phyloP scores from a whole-genome alignment of 495 filamentous ascomycete species.

The Penicillium robsamsonii region DNA sequence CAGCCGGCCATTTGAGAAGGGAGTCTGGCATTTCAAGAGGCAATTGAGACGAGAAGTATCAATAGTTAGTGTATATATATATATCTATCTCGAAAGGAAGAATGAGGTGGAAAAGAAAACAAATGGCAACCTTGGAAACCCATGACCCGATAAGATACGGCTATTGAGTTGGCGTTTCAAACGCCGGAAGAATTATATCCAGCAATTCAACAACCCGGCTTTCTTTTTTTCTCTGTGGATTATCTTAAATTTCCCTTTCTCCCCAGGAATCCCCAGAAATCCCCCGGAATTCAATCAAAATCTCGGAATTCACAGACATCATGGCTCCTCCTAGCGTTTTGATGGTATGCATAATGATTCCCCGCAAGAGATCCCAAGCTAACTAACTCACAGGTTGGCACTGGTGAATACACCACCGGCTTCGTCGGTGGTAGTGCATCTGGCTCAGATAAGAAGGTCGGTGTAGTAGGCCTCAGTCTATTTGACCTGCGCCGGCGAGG shows the following conservation, averaged over 20 bases:
- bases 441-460: slow-evolving; percentile 86
- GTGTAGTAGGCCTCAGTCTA: slow-evolving; percentile 84
- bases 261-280: not conserved
- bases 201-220: slow-evolving; percentile 13
- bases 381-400: slow-evolving; percentile 59
- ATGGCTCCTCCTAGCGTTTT: slow-evolving; percentile 82
- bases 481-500: slow-evolving; percentile 87
- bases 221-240: slow-evolving; percentile 1
- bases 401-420: slow-evolving; percentile 95
- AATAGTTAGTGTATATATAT: not conserved
- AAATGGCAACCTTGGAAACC: not conserved
- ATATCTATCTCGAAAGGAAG: too few species aligned
- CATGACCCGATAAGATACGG: slow-evolving; percentile 25
- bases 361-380: slow-evolving; percentile 11
- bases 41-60: not conserved
- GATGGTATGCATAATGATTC: slow-evolving; percentile 59
- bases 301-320: slow-evolving; percentile 18
- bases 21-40: too few species aligned
- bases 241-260: slow-evolving; percentile 15
- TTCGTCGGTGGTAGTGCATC: slow-evolving; percentile 78
- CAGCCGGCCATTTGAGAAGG: not conserved
- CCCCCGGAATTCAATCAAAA: not conserved
- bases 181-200: slow-evolving; percentile 34
- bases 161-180: slow-evolving; percentile 30
- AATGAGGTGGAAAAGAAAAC: not conserved